Base-by-base conservation (phyloP, 768 basidiomycete genomes). In the Boletus sp. region DNA sequence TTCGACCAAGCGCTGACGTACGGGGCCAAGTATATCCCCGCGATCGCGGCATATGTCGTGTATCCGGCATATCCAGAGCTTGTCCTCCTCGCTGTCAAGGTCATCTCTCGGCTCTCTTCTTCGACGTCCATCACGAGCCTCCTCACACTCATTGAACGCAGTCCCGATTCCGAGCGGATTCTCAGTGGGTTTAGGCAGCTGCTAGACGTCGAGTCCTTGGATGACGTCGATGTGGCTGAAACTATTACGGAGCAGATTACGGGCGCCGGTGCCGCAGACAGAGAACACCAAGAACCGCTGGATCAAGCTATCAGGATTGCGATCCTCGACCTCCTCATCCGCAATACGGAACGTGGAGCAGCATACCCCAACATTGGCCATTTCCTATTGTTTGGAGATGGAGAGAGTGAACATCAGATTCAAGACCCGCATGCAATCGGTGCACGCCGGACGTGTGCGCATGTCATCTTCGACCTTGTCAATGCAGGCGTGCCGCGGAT, bases 361-460 rank as follows among this genome's bases (percentile, higher is more conserved):
- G 71, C 82, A 0, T 90, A 83, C 60, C 93, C 94, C 7, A 97
- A 94, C 62, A 64, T 96, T 19, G 88, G 89, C 0, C 94, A 97
- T 70, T 90, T 91, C 72, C 74, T 98, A 11, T 78, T 97, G 21
- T 90, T 95, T 62, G 88, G 90, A 21, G 75, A 79, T 4, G 68
- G 77, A 2, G 76, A 76, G n/a, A 73, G 74, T 8, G 82, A 85
- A 29, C 76, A 85, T 52, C 81, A 82, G 52, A 85, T 92, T 30
- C 84, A 90, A 61, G 89, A 91, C 64, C 90, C 90, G 2, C 83
- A 83, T 62, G 89, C 89, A 6, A 77, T 89, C 2, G 84, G 85
- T 34, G 81, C 84, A 3, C 80, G 78, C 25, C 75, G 77, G 41
- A 88, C 90, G 7, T 88, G 86, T 54, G 79, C 92, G 5, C 93